Evolutionary conservation across 768 basidiomycete genomes (phyloP).

Genomic region (Pleurotus ostreatus): DNA sequence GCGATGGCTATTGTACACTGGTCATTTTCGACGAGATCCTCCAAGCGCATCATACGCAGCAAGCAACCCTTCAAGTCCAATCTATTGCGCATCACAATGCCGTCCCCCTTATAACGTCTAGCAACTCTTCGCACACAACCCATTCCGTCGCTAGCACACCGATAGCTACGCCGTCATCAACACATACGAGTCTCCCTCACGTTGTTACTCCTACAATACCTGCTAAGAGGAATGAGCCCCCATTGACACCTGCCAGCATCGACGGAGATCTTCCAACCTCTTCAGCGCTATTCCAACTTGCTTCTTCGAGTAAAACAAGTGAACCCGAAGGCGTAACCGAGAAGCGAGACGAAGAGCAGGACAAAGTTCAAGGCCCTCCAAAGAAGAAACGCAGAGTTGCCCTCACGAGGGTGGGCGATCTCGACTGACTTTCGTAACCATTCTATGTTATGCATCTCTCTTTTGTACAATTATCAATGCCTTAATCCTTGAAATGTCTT

Average conservation of each 20-base stretch:
- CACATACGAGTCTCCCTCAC: constrained; percentile 25
- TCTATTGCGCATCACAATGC: constrained; percentile 86
- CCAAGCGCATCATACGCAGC: constrained; percentile 83
- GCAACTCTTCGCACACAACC: constrained; percentile 18
- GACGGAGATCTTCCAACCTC: constrained; percentile 32
- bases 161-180: constrained; percentile 29
- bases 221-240: constrained; percentile 40
- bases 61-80: constrained; percentile 85
- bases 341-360: constrained; percentile 20
- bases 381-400: constrained; percentile 87
- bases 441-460: background rate
- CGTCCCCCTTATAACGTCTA: constrained; percentile 48
- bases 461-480: background rate
- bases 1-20: constrained; percentile 97
- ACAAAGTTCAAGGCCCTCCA: constrained; percentile 48
- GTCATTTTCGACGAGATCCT: constrained; percentile 94
- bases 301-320: background rate
- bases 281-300: background rate
- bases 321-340: constrained; percentile 18
- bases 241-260: constrained; percentile 46
- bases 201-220: constrained; percentile 18
- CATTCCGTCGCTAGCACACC: constrained; percentile 31
- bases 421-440: constrained; percentile 21
- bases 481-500: background rate
- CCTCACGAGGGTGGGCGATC: constrained; percentile 64